Evolutionary conservation across 139 green algal genomes (phyloP).

Genomic region (Chlorella sp.): DNA sequence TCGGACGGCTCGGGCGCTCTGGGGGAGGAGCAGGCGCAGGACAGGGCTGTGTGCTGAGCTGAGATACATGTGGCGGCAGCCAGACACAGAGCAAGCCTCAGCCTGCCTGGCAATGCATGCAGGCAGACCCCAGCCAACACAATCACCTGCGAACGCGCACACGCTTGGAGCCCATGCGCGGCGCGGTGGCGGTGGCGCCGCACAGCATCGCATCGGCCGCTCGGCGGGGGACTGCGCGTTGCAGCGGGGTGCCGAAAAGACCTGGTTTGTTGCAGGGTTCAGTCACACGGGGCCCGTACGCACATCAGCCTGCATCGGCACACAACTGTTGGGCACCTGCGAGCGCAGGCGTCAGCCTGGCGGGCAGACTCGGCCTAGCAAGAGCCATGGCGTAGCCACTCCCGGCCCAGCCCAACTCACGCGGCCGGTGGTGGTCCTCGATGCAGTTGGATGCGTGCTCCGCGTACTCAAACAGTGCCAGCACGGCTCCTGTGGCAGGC

Average conservation of each 20-base stretch:
- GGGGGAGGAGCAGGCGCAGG: not conserved
- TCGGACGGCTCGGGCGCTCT: constrained; percentile 63
- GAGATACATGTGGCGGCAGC: not conserved
- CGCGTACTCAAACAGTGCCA: constrained; percentile 65
- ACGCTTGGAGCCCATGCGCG: not conserved
- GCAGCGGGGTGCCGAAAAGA: no score
- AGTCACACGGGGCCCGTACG: no score
- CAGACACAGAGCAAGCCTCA: not conserved
- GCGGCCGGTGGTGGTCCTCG: constrained; percentile 41
- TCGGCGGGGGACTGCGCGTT: not conserved
- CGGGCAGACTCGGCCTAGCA: no score
- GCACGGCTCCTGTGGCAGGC: constrained; percentile 34
- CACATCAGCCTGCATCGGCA: no score
- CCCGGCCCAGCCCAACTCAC: not conserved
- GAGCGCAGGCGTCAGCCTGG: no score
- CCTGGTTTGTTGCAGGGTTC: no score
- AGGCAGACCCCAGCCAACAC: no score
- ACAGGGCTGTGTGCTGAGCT: not conserved
- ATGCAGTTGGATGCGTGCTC: constrained; percentile 49
- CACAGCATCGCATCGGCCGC: constrained; percentile 26
- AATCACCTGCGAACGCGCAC: constrained; percentile 1
- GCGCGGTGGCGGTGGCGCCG: constrained; percentile 32
- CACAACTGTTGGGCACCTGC: no score
- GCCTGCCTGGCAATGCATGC: not conserved
- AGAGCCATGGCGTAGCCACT: no score